A percentile compares a stretch with the other conserved stretches of the same genome.
phyloP scores from a whole-genome alignment of 768 basidiomycete genomes.

The Kwoniella sp. region DNA sequence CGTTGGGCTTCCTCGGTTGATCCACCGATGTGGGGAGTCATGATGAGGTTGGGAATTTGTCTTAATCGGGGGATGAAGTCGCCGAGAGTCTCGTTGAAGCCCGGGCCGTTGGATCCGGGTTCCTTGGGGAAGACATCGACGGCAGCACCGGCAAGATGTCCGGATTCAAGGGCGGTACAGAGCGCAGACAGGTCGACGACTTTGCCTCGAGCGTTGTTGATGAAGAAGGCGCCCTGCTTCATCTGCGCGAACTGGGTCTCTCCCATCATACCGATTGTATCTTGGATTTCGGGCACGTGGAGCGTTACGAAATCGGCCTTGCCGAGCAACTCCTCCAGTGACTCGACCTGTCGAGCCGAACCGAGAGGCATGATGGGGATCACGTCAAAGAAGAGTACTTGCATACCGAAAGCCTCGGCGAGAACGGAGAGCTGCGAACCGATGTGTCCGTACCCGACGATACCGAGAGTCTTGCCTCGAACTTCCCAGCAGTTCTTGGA shows the following conservation, averaged over 20 bases:
- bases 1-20: constrained; percentile 98
- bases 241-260: constrained; percentile 75
- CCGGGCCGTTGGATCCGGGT: constrained; percentile 83
- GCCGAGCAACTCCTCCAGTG: constrained; percentile 70
- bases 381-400: constrained; percentile 92
- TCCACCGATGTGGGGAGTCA: constrained; percentile 98
- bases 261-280: constrained; percentile 93
- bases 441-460: constrained; percentile 98
- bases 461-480: constrained; percentile 95
- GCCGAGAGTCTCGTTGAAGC: constrained; percentile 85
- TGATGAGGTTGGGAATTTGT: constrained; percentile 81
- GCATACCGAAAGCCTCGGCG: constrained; percentile 92
- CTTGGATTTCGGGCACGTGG: constrained; percentile 93
- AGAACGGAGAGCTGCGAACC: constrained; percentile 96
- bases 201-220: constrained; percentile 95
- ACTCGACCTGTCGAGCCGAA: constrained; percentile 84
- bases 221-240: constrained; percentile 92
- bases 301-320: constrained; percentile 92
- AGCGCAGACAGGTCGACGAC: constrained; percentile 95
- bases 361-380: constrained; percentile 97
- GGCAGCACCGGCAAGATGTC: constrained; percentile 85
- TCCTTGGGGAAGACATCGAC: constrained; percentile 95
- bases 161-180: constrained; percentile 75
- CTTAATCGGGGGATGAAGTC: constrained; percentile 77
- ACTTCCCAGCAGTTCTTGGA: constrained; percentile 98